Base-by-base conservation (phyloP, 495 filamentous ascomycete genomes). In the Penicillium canariense region DNA sequence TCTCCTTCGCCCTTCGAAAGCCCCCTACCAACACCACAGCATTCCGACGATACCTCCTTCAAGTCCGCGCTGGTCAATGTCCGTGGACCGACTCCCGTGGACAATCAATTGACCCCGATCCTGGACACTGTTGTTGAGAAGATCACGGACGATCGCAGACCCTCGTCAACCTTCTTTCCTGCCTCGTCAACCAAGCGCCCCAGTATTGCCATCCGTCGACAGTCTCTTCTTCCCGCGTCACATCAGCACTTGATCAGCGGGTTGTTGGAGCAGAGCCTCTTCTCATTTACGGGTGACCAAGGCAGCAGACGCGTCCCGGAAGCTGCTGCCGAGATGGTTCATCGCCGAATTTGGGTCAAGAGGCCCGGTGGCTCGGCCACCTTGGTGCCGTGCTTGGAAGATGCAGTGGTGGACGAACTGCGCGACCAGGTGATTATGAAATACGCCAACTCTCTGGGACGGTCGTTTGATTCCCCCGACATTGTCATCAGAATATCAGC, bases 381-480 rank as follows among this genome's bases (percentile, higher is more conserved):
- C 22, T 74, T 91, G 58, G 87, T 98, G 34, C 84, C 87, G 40
- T 88, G 95, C 58, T 78, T 83, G 54, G 88, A 93, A 62, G 90
- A 96, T 63, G 89, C 95, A 61, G 68, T 98, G 70, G 94, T 97
- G 17, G 94, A 98, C 64, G 95, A 97, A 73, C 86, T 96, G 48
- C 85, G 92, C 51, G 95, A 97, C 60, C 82, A 91, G 80, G 91
- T 97, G 23, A 75, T 98, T 59, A 83, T 82, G 58, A 97, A 96
- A 73, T 98, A 97, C 68, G 84, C 82, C 46, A 98, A 98, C 70
- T 93, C 91, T 8, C 74, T 98, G 26, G 95, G 93, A 7, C 84
- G 83, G 61, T 87, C 77, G 22, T 97, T 90, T 61, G 94, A 98
- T 73, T 77, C 94, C 14, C 95, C 94, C 18, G 94, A 98, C 69